Evolutionary conservation across 352 stramenopile genomes (phyloP).

Genomic region (Pythium oligandrum): DNA sequence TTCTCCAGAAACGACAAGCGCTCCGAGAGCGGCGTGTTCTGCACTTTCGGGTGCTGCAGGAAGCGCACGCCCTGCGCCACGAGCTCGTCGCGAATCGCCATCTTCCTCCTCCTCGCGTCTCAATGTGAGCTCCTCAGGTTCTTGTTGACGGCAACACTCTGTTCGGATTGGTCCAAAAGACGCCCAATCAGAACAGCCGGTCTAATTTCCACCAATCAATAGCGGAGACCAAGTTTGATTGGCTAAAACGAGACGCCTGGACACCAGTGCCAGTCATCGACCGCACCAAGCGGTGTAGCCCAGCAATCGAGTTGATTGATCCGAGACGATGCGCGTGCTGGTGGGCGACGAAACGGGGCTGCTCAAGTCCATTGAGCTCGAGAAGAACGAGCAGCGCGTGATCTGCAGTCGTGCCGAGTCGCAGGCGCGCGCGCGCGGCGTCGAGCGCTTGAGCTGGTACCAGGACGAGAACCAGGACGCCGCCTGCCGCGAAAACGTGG

Average conservation of each 20-base stretch:
- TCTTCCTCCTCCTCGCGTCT: not conserved
- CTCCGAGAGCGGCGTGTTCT: conserved; percentile 70
- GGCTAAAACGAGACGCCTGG: no score
- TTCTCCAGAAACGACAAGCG: conserved; percentile 71
- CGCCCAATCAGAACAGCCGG: no score
- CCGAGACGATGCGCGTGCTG: conserved; percentile 56
- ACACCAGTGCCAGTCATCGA: no score
- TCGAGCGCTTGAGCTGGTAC: conserved; percentile 65
- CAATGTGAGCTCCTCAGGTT: no score
- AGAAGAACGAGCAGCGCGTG: conserved; percentile 65
- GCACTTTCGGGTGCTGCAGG: conserved; percentile 70
- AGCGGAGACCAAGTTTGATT: no score
- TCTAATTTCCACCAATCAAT: no score
- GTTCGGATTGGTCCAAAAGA: no score
- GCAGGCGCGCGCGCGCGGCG: conserved; percentile 39
- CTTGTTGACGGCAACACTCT: no score
- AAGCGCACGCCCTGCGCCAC: conserved; percentile 74
- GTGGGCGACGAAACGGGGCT: conserved; percentile 79
- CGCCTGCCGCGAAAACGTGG: conserved; percentile 38
- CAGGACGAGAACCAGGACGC: conserved; percentile 33
- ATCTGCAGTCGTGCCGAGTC: conserved; percentile 36
- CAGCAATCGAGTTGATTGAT: conserved; percentile 6
- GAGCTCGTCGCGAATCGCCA: conserved; percentile 52
- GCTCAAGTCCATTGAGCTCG: conserved; percentile 76
- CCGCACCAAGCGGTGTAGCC: no score